Base-by-base conservation (phyloP, 345 rosid species). In the Luvunga scandens region DNA sequence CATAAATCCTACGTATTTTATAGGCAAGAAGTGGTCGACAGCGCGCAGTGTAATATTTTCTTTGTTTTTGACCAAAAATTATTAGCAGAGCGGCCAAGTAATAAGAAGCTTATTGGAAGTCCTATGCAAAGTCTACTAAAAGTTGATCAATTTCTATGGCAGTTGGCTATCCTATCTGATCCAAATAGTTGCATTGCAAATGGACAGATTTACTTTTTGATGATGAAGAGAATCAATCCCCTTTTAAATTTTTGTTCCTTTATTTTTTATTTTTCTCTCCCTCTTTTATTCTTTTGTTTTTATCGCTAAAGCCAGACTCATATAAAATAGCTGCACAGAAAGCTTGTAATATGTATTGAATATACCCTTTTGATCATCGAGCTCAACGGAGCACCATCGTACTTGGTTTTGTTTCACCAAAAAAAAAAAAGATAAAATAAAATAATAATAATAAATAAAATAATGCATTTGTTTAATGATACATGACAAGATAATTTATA, bases 71-170 rank as follows among this genome's bases (percentile, higher is more conserved):
- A 42, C 53, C 13, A 21, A 38, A 39, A 42, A 25, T 69, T 38
- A 59, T 14, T 59, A 33, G 75, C 73, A 21, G 34, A 71, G 38
- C 25, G 24, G 38, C 63, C 42, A 53, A 53, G 45, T 30, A 27
- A 21, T 22, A 30, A 71, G 45, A n/a, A 59, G 55, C 38, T 74
- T 62, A 63, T 63, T 75, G 77, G 77, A 75, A 63, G 42, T 75
- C 77, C 69, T 42, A 63, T 75, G 69, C 77, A 75, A 64, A 62
- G 30, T 64, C 61, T 75, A 45, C 45, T 61, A 63, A n/a, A 24
- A 42, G 59, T 64, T 74, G 30, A 63, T 60, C 36, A 28, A 24
- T 31, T 75, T 2, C 16, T 61, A 18, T 39, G 69, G 77, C 61
- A 75, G 45, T 55, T 55, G 75, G 28, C 22, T 55, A 56, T n/a